Percentiles rank a stretch among this genome's conserved stretches.
Conservation (phyloP, 2,329 filamentous ascomycete genomes). For the Bipolaris victoriae region DNA sequence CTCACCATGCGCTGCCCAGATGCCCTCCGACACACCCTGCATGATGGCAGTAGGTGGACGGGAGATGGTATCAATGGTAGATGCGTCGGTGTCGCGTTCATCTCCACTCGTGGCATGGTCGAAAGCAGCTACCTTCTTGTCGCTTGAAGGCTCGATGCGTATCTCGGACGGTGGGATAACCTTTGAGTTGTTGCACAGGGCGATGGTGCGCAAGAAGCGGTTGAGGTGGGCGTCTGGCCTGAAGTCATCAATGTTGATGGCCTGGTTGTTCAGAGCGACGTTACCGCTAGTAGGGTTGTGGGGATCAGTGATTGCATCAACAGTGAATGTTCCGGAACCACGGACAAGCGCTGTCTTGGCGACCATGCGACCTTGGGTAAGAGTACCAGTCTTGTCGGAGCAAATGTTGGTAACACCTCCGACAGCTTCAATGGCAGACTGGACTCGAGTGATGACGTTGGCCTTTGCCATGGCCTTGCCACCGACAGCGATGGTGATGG, state of each 20-base stretch:
- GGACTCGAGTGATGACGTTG: conserved; percentile 50
- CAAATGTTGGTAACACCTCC: conserved; percentile 53
- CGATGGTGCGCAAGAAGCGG: conserved; percentile 46
- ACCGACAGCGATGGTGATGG: conserved; percentile 65
- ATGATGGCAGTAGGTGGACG: conserved; percentile 37
- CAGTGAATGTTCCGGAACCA: conserved; percentile 40
- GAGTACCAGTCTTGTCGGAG: conserved; percentile 50
- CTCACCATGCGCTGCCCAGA: conserved; percentile 47
- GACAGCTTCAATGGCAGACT: conserved; percentile 49
- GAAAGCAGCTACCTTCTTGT: conserved; percentile 53
- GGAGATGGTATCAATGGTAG: conserved; percentile 40
- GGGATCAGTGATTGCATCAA: conserved; percentile 46
- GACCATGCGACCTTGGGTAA: conserved; percentile 52
- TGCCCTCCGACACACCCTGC: conserved; percentile 21
- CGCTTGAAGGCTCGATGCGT: conserved; percentile 56
- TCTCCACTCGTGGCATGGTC: conserved; percentile 35
- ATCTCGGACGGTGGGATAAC: conserved; percentile 34
- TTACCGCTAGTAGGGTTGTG: conserved; percentile 45
- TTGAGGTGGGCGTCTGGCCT: conserved; percentile 27
- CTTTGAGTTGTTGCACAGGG: conserved; percentile 50
- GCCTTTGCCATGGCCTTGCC: conserved; percentile 51
- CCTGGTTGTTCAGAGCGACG: conserved; percentile 38
- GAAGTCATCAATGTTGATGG: conserved; percentile 34
- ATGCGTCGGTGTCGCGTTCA: conserved; percentile 41
- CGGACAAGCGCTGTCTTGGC: conserved; percentile 48